These are phyloP conservation scores for Pseudotulostoma volvatum DNA, from an alignment of 495 filamentous ascomycete species.

Conservation along the genomic window DNA sequence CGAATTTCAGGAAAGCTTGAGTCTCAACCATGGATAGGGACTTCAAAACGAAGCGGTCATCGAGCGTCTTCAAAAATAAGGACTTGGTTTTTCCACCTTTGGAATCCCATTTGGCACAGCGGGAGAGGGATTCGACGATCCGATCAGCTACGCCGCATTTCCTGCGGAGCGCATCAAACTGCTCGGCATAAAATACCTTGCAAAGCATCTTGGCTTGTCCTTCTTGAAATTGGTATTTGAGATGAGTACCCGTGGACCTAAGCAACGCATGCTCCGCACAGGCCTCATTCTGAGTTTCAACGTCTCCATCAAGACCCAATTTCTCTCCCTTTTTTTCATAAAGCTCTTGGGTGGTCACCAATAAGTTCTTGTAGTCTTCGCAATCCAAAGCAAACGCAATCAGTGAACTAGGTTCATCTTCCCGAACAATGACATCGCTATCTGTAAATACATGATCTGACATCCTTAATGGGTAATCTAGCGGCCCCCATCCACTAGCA, in stretches of 20 bases:
- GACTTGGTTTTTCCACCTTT: slow-evolving; percentile 97
- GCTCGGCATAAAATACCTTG: slow-evolving; percentile 95
- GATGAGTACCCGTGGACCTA: slow-evolving; percentile 70
- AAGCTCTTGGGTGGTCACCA: slow-evolving; percentile 51
- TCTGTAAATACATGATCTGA: slow-evolving; percentile 93
- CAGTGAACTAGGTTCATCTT: slow-evolving; percentile 93
- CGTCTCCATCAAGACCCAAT: slow-evolving; percentile 7
- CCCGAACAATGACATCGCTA: slow-evolving; percentile 91
- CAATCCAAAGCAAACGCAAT: slow-evolving; percentile 85
- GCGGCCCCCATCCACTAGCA: slow-evolving; percentile 82
- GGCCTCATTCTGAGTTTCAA: slow-evolving; percentile 33
- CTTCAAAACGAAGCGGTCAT: slow-evolving; percentile 86
- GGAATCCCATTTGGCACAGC: slow-evolving; percentile 95
- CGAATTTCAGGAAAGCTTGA: slow-evolving; percentile 83
- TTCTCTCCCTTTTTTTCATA: slow-evolving; percentile 24
- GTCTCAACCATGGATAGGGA: slow-evolving; percentile 82
- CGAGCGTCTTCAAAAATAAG: slow-evolving; percentile 92
- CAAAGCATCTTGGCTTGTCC: slow-evolving; percentile 87
- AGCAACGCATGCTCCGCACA: slow-evolving; percentile 58
- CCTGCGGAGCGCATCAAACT: slow-evolving; percentile 85
- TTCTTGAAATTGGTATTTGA: slow-evolving; percentile 86
- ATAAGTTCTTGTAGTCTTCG: slow-evolving; percentile 65
- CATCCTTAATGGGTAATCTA: slow-evolving; percentile 81
- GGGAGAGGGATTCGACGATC: slow-evolving; percentile 85
- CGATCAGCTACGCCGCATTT: slow-evolving; percentile 88